A percentile compares a stretch with the other conserved stretches of the same genome.
Conservation (phyloP, 2,329 filamentous ascomycete genomes). For the Pyrenochaeta sp. region DNA sequence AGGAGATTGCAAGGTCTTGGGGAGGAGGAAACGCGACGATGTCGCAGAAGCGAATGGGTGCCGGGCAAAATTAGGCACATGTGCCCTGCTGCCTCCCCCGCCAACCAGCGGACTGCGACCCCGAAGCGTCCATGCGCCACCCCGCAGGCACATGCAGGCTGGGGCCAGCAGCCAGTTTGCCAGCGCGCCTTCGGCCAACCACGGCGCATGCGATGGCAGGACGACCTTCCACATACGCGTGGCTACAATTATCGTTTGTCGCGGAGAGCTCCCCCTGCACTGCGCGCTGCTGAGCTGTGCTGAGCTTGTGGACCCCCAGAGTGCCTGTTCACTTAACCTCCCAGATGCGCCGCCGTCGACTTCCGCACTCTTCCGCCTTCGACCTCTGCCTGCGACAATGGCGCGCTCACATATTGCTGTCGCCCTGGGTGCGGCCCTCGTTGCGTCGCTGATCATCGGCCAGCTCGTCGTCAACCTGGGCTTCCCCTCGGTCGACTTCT, state of each 20-base stretch:
- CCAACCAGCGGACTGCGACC: slow-evolving; percentile 16
- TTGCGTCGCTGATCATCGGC: slow-evolving; percentile 43
- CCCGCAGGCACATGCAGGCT: not conserved
- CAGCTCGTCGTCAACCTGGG: slow-evolving; percentile 47
- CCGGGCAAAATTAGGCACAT: slow-evolving; percentile 19
- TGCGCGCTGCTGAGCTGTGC: no score
- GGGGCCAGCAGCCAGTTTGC: not conserved
- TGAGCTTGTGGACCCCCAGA: no score
- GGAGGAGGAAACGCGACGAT: slow-evolving; percentile 15
- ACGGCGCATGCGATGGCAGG: not conserved
- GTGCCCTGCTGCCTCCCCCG: slow-evolving; percentile 13
- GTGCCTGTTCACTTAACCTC: slow-evolving; percentile 3
- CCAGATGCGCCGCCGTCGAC: slow-evolving; percentile 13
- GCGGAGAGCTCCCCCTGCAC: no score
- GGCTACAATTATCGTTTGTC: no score
- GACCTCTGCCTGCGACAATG: slow-evolving; percentile 39
- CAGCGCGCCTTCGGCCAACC: not conserved
- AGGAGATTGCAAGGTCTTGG: slow-evolving; percentile 22
- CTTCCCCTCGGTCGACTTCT: slow-evolving; percentile 47
- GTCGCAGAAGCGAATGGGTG: slow-evolving; percentile 12
- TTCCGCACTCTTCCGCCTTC: slow-evolving; percentile 26
- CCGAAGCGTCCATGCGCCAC: slow-evolving; percentile 25
- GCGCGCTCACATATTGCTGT: slow-evolving; percentile 50
- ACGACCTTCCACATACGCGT: slow-evolving; percentile 8
- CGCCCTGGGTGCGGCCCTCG: slow-evolving; percentile 47